A percentile compares a stretch with the other conserved stretches of the same genome.
Conservation (phyloP, 352 stramenopile genomes). For the Globisporangium irregulare region DNA sequence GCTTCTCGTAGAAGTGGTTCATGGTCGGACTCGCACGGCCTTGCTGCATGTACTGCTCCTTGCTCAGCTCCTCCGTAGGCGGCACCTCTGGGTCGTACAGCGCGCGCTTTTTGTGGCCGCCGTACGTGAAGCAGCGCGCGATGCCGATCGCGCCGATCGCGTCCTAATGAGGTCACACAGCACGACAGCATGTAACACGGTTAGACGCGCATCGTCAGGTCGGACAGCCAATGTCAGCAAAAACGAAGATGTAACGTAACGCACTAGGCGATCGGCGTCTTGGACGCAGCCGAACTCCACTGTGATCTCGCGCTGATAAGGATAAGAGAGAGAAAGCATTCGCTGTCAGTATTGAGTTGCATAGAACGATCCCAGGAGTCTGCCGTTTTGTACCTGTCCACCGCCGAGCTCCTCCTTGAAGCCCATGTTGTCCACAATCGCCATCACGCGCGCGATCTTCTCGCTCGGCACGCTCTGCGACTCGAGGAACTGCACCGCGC, state of each 20-base stretch:
- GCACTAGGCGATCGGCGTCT: constrained; percentile 83
- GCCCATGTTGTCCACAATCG: constrained; percentile 80
- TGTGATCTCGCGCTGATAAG: constrained; percentile 15
- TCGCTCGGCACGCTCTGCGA: constrained; percentile 42
- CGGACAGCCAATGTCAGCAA: too few relatives aligned
- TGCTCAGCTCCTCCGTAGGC: constrained; percentile 55
- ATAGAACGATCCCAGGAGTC: background rate
- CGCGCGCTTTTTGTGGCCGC: constrained; percentile 75
- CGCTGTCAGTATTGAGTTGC: background rate
- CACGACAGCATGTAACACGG: background rate
- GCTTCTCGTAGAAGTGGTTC: background rate
- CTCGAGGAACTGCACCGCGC: constrained; percentile 52
- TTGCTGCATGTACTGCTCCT: constrained; percentile 80
- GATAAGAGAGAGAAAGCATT: background rate
- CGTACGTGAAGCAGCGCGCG: constrained; percentile 89
- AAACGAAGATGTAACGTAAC: background rate
- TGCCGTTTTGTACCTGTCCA: background rate
- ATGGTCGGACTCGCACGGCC: constrained; percentile 68
- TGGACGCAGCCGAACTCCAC: constrained; percentile 87
- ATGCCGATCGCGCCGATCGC: constrained; percentile 90
- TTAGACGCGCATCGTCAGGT: background rate
- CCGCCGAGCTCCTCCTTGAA: constrained; percentile 81
- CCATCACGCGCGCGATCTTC: constrained; percentile 69
- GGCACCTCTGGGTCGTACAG: constrained; percentile 74
- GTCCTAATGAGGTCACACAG: constrained; percentile 35